These are phyloP conservation scores for Dactylellina leptospora DNA, from an alignment of 2,329 filamentous ascomycete genomes.

Conservation along the genomic window DNA sequence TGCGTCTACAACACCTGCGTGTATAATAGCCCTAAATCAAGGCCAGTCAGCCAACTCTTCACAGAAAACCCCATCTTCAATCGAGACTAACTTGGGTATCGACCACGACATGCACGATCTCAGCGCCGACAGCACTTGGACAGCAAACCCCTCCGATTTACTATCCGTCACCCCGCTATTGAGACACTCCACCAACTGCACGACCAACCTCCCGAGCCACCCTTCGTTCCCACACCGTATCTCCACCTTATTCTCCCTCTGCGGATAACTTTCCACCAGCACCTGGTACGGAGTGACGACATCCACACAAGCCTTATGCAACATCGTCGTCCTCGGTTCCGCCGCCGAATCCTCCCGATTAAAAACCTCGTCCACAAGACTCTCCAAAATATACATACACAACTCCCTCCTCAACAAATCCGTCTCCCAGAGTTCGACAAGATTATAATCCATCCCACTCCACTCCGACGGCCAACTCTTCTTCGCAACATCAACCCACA, in stretches of 20 bases:
- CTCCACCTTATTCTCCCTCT: slow-evolving; percentile 73
- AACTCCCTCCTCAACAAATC: slow-evolving; percentile 78
- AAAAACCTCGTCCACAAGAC: slow-evolving; percentile 92
- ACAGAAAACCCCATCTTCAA: background rate
- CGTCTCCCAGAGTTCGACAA: slow-evolving; percentile 78
- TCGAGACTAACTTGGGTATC: slow-evolving; percentile 69
- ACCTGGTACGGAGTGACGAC: slow-evolving; percentile 85
- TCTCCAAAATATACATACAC: slow-evolving; percentile 87
- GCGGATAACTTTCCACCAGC: slow-evolving; percentile 77
- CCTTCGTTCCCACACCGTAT: slow-evolving; percentile 83
- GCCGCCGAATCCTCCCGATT: slow-evolving; percentile 87
- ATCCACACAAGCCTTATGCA: slow-evolving; percentile 90
- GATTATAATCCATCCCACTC: slow-evolving; percentile 89
- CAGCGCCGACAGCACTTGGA: slow-evolving; percentile 80
- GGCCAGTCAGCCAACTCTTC: background rate
- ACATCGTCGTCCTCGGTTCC: slow-evolving; percentile 79
- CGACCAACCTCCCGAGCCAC: slow-evolving; percentile 81
- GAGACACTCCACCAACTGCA: slow-evolving; percentile 77
- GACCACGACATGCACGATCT: slow-evolving; percentile 86
- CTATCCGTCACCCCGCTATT: slow-evolving; percentile 71
- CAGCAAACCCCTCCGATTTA: slow-evolving; percentile 73
- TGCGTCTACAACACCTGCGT: slow-evolving; percentile 73
- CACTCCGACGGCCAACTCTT: slow-evolving; percentile 91
- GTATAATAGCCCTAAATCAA: slow-evolving; percentile 69
- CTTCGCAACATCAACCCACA: slow-evolving; percentile 96